Base-by-base conservation (phyloP, 768 basidiomycete genomes). In the Lepiota venenata region DNA sequence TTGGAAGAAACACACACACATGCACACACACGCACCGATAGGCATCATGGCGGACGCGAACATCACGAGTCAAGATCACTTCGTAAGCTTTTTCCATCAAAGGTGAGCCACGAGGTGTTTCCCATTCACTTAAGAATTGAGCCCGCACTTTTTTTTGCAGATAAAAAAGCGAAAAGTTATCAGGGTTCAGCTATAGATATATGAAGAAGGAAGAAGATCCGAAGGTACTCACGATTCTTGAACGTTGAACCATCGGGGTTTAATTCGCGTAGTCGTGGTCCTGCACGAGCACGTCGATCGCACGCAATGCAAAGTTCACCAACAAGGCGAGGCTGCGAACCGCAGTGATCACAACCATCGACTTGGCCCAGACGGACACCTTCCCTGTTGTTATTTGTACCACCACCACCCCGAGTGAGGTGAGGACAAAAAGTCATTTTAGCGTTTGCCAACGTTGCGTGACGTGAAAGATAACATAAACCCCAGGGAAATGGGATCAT, bases 81-180 rank as follows among this genome's bases (percentile, higher is more conserved):
- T 83, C 80, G 62, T 81, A 83, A n/a, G 80, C 69, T 61, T 78
- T 84, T 52, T 80, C 79, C 56, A 85, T 70, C 29, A 63, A 67
- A 2, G 81, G 77, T 16, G 64, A 52, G 2, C 52, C 58, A 10
- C 63, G 65, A 20, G 66, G 59, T 50, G 73, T 69, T 46, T 75
- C 77, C 84, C 83, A 84, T 67, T 82, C 78, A 51, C 77, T 77
- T 16, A 77, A 61, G 56, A 86, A 83, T 65, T 77, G 75, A 15
- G 73, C 68, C 55, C 74, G 71, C 41, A 74, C 76, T 78, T 25
- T 25, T 25, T 25, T 2, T 25, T 2, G 53, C 43, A 64, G 64
- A 41, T 64, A 10, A 15, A 25, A 25, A 25, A 25, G 5, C 2
- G 5, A 25, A 25, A 25, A 25, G 25, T n/a, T n/a, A 25, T 25